Base-by-base conservation (phyloP, 805 yeast species). In the Jamesozyma jinghongensis region DNA sequence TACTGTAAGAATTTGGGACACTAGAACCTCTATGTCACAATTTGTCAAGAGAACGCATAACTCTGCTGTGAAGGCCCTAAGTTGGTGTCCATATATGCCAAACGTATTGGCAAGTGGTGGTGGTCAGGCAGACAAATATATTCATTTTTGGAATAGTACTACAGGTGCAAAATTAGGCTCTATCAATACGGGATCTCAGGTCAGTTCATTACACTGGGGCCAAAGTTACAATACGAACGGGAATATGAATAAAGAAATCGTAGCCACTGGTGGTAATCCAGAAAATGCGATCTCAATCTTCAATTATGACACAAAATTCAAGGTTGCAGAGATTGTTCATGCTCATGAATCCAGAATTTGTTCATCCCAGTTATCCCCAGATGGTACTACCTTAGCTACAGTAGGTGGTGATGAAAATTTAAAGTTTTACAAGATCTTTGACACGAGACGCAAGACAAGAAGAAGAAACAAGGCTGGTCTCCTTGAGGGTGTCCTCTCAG, bases 401-500 rank as follows among this genome's bases (percentile, higher is more conserved):
- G 87, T 88, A 35, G 94, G 97, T 2, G 94, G 95, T 11, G 97
- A 92, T 62, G 98, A 92, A 60, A 90, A 87, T 63, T 71, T 92
- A 56, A 90, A 92, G 65, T 92, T 92, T 65, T 92, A 94, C 88
- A 81, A 85, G 49, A 70, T 92, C 18, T 90, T 87, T 62, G 96
- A 90, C 53, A 61, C 47, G 58, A 63, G 50, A 62, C 68, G 49
- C 55, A 61, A 54, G 57, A 54, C 46, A 53, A 59, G 42, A 57
- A 69, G 47, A 60, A 61, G 54, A 57, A 56, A 47, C 53, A 62
- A 46, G 45, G 51, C 45, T 40, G 49, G 51, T 11, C 41, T 43
- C 7, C 32, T 47, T 7, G 61, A 55, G 18, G 51, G 52, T 32
- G 43, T 54, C 0, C 19, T 52, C 20, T 45, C 52, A 14, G 39